Base-by-base conservation (phyloP, 148 eudicot genomes). In the Fagopyrum homotropicum region DNA sequence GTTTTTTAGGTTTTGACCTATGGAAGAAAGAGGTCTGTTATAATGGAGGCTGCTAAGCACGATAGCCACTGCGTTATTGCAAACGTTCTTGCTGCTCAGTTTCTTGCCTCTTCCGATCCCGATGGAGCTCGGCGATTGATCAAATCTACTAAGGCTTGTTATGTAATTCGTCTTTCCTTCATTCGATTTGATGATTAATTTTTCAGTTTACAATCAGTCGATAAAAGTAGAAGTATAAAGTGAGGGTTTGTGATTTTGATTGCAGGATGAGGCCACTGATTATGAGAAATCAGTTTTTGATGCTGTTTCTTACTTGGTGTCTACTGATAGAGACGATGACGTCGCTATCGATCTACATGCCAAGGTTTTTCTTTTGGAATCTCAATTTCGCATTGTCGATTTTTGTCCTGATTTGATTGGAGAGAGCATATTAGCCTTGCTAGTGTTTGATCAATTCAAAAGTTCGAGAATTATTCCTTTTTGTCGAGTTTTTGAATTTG, bases 261-360 rank as follows among this genome's bases (percentile, higher is more conserved):
- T 73, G 72, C 81, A 95, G 98, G 87, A 81, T 76, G 66, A 83
- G 75, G 96, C 93, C 43, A 88, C 92, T 5, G 76, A 78, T 47
- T 95, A 95, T 77, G 98, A 95, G 87, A 92, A 78, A 75, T 93
- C 90, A 0, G 93, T 95, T 72, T 95, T 89, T 77, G 87, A 84
- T 57, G 80, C 91, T 1, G 79, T 92, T 22, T 79, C 78, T 69
- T 89, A 72, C 83, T 79, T 95, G 81, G 76, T 92, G 29, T 87
- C 93, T 6, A 85, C 84, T 11, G 83, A 89, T 64, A 88, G 83
- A 73, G 97, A 95, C 54, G 97, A 90, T 80, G 92, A 92, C 78
- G 79, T 82, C 49, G 96, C 96, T 55, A 69, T 95, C 55, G 83
- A 83, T 47, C 73, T 90, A 54, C 97, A 92, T 76, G 79, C 79